Evolutionary conservation across 305 asterid species (phyloP).

Genomic region (Fraxinus xanthoxyloides): DNA sequence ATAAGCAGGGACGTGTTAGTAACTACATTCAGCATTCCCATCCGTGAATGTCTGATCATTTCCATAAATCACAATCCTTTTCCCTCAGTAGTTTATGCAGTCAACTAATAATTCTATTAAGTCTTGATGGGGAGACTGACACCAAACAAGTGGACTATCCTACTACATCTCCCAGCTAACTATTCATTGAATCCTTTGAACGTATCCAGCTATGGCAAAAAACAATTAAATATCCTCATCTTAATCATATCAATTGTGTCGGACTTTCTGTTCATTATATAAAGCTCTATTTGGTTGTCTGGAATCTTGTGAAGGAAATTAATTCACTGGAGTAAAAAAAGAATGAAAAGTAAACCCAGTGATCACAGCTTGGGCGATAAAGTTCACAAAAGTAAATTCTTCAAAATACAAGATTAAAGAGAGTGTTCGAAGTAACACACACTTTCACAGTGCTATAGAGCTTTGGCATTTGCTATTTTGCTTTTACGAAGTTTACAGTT

Average conservation of each 20-base stretch:
- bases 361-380: neutral
- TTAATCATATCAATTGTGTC: neutral
- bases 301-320: neutral
- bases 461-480: slow-evolving; percentile 1
- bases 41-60: neutral
- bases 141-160: neutral
- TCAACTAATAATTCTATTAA: neutral
- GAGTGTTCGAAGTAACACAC: neutral
- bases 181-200: neutral
- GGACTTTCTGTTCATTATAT: neutral
- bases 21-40: neutral
- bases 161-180: neutral
- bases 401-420: neutral
- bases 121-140: neutral
- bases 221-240: neutral
- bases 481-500: neutral
- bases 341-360: neutral
- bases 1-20: neutral
- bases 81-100: neutral
- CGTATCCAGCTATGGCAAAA: neutral
- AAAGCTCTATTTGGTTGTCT: neutral
- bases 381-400: neutral
- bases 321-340: neutral
- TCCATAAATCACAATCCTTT: neutral
- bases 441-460: neutral